Evolutionary conservation across 305 asterid species (phyloP), one percentile per base, ranked within the genome.

Genomic region (Striga hermonthica): DNA sequence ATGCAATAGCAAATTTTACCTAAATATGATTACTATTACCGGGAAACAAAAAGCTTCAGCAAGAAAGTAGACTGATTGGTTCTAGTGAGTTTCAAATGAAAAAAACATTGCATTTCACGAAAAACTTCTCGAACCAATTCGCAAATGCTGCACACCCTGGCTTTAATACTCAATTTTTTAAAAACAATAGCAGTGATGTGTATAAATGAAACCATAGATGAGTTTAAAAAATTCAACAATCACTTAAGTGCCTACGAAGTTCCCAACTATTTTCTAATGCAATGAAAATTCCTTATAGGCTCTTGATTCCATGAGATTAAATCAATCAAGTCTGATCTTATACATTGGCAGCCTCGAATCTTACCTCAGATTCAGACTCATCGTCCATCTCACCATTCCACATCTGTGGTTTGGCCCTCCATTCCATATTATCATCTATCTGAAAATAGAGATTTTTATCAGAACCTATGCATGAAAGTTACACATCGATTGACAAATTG

Each of bases 351-450:
- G 16, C 57, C 57, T 13, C 57, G 7, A 50, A 50, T 31, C 57
- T 50, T 50, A 50, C 31, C 57, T 50, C 34, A 50, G 10, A 13
- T 50, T 50, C 57, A 50, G 14, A 50, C 31, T 50, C 35, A 16
- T 28, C 59, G 13, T 54, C 2, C 12, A 2, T 13, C 59, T 54
- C 59, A 3, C 59, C 59, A 4, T 54, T 54, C 59, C 59, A 54
- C 12, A 54, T 22, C 13, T 10, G 37, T 7, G 39, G 39, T 54
- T 54, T 28, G 6, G 59, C 59, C 10, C 59, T 54, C 38, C 9
- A 5, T 13, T 54, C 59, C 59, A 54, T 54, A 22, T 22, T 7
- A 16, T 2, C 13, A 1, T 54, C 59, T 31, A 5, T 28, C 59
- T 54, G 59, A 6, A 36, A 28, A 54, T 54, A 38, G 38, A 54